Percentiles rank a stretch among this genome's conserved stretches.
Conservation (phyloP, 2,329 filamentous ascomycete genomes). For the Beauveria scarabaeidicola region DNA sequence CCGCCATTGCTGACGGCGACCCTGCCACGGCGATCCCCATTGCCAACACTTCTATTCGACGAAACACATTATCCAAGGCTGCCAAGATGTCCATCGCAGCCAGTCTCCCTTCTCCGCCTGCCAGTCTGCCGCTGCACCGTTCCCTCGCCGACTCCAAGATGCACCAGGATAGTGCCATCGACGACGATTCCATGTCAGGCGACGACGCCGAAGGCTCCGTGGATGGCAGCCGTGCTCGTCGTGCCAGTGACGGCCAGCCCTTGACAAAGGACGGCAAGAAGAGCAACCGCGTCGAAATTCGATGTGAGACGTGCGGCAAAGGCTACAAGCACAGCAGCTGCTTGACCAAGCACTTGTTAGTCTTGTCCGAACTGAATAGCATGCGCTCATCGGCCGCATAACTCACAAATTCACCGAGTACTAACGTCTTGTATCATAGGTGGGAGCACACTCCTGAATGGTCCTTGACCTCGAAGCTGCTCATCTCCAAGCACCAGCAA, state of each 20-base stretch:
- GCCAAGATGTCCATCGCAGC: conserved; percentile 43
- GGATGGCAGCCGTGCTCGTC: conserved; percentile 44
- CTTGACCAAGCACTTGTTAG: conserved; percentile 99
- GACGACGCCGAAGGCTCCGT: conserved; percentile 43
- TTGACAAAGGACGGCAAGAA: conserved; percentile 79
- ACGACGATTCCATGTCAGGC: conserved; percentile 55
- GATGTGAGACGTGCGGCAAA: conserved; percentile 97
- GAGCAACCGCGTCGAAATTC: conserved; percentile 73
- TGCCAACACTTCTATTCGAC: conserved; percentile 44
- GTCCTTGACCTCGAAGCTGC: conserved; percentile 91
- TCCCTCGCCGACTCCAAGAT: conserved; percentile 42
- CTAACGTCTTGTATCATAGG: conserved; percentile 41
- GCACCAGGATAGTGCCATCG: conserved; percentile 54
- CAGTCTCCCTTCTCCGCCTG: conserved; percentile 55
- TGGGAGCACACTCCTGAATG: conserved; percentile 99
- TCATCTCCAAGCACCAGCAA: conserved; percentile 99
- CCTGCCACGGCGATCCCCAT: conserved; percentile 49
- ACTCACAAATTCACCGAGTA: not conserved
- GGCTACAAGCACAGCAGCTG: conserved; percentile 99
- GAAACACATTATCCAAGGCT: conserved; percentile 62
- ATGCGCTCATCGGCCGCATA: conserved; percentile 2
- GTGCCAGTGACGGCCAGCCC: conserved; percentile 80
- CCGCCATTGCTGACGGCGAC: conserved; percentile 61
- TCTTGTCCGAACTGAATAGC: conserved; percentile 51
- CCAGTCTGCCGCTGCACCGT: conserved; percentile 56